Evolutionary conservation across 140 eudicot genomes (phyloP).

Genomic region (Oenanthe javanica): DNA sequence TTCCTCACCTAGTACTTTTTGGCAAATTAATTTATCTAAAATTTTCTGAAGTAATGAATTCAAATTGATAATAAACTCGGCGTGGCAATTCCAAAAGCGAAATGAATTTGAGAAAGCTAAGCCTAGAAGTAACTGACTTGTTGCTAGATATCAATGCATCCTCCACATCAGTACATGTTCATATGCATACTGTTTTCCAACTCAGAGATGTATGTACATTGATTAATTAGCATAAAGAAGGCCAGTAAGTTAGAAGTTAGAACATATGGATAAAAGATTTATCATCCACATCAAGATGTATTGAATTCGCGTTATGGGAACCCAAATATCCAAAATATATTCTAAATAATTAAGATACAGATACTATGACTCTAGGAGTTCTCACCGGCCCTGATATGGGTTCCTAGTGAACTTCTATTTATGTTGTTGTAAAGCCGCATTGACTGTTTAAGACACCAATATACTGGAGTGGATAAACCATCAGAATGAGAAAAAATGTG

Average conservation of each 20-base stretch:
- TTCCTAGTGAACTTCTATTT: not conserved
- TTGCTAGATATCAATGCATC: no score
- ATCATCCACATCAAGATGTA: not conserved
- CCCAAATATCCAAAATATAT: not conserved
- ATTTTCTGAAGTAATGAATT: no score
- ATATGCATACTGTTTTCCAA: not conserved
- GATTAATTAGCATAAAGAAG: not conserved
- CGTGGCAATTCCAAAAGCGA: no score
- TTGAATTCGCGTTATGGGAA: not conserved
- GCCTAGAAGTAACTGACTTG: no score
- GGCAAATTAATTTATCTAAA: no score
- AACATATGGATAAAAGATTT: not conserved
- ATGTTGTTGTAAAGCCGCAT: not conserved
- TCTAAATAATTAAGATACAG: not conserved
- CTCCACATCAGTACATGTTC: no score
- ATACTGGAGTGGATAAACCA: not conserved
- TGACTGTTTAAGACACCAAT: no score
- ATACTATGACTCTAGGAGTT: not conserved
- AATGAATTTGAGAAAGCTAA: no score
- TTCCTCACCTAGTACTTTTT: no score
- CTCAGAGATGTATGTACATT: not conserved
- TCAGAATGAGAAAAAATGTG: not conserved
- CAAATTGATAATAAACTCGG: no score
- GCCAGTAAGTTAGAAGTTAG: not conserved
- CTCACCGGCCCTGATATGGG: no score